Percentiles rank a stretch among this genome's conserved stretches.
Evolutionary conservation across 257 asterid genomes (phyloP).

Genomic region (Solanum chaucha): DNA sequence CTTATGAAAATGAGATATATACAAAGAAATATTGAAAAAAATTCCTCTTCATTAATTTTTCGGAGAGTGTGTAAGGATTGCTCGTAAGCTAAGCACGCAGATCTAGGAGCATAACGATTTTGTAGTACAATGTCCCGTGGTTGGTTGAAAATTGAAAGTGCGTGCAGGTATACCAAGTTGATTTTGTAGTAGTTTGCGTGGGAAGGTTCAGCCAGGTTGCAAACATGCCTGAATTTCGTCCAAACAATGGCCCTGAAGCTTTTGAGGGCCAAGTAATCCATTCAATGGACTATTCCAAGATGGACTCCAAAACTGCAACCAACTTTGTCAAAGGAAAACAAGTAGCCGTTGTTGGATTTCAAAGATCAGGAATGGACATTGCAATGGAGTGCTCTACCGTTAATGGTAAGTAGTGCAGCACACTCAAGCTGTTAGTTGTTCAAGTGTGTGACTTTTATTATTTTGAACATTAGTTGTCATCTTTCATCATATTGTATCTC

Average conservation of each 20-base stretch:
- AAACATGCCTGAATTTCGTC: conserved; percentile 34
- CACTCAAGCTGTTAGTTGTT: no score
- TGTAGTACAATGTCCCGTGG: no score
- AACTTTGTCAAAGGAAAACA: conserved; percentile 20
- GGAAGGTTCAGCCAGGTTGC: conserved; percentile 33
- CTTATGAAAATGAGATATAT: background rate
- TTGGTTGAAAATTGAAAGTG: background rate
- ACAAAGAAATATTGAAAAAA: background rate
- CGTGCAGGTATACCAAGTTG: conserved; percentile 24
- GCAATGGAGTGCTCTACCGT: conserved; percentile 28
- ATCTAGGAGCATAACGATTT: no score
- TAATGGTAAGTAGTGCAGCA: conserved; percentile 13
- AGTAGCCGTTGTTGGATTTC: conserved; percentile 38
- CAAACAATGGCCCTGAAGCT: conserved; percentile 23
- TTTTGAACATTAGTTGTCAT: no score
- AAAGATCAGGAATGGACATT: conserved; percentile 37
- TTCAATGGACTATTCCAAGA: conserved; percentile 30
- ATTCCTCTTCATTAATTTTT: no score
- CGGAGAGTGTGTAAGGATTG: no score
- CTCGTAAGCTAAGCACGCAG: no score
- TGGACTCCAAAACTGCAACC: conserved; percentile 21
- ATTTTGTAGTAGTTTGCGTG: conserved; percentile 27
- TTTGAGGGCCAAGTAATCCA: conserved; percentile 32
- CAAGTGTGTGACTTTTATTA: no score
- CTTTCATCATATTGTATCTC: no score